Conservation (phyloP, 352 stramenopile species). For the Globisporangium perplexum region DNA sequence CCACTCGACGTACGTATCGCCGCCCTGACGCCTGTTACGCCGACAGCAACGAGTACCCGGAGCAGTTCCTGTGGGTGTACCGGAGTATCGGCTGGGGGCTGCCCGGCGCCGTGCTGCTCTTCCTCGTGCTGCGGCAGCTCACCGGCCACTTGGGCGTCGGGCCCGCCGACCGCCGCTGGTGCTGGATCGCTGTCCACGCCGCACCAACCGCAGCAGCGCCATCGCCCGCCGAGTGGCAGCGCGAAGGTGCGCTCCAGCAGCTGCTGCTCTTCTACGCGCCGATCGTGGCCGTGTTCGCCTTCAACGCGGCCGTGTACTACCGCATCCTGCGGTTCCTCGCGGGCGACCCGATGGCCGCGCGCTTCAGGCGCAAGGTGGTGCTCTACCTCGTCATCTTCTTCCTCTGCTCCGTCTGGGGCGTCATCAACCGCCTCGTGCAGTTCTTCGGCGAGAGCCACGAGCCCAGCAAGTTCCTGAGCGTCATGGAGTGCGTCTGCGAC, state of each 20-base stretch:
- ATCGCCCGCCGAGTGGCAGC: conserved; percentile 30
- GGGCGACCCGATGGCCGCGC: conserved; percentile 55
- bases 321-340: conserved; percentile 56
- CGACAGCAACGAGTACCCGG: conserved; percentile 63
- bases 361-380: conserved; percentile 50
- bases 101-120: conserved; percentile 43
- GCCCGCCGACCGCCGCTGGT: conserved; percentile 63
- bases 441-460: conserved; percentile 35
- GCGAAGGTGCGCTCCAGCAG: conserved; percentile 50
- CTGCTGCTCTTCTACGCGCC: conserved; percentile 63
- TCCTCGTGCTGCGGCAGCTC: conserved; percentile 60
- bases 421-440: conserved; percentile 63
- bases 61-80: conserved; percentile 58
- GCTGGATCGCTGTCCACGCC: conserved; percentile 60
- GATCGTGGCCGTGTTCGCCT: conserved; percentile 57
- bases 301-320: conserved; percentile 56
- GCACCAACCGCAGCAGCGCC: conserved; percentile 10
- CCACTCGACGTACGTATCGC: too few relatives aligned
- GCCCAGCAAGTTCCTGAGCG: conserved; percentile 43
- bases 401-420: conserved; percentile 68
- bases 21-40: too few relatives aligned
- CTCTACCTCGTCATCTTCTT: conserved; percentile 71
- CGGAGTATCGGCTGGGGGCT: conserved; percentile 60
- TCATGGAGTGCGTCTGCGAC: conserved; percentile 71
- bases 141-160: conserved; percentile 65